A percentile compares a stretch with the other conserved stretches of the same genome.
phyloP scores from a whole-genome alignment of 2,329 filamentous ascomycete genomes.

The Beauveria sp. region DNA sequence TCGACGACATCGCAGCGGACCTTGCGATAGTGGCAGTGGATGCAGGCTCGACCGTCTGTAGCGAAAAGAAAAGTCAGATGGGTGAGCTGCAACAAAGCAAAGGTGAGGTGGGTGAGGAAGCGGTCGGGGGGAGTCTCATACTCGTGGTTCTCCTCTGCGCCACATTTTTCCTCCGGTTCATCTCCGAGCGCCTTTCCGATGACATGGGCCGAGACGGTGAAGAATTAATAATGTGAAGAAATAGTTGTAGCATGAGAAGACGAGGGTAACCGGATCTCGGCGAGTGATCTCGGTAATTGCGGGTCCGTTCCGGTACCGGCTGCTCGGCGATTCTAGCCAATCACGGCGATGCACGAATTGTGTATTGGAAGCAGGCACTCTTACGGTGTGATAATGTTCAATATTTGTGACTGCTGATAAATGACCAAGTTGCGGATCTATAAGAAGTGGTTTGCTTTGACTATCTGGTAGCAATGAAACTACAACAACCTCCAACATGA shows the following conservation, averaged over 20 bases:
- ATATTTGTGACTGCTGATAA: neutral
- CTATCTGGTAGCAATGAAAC: neutral
- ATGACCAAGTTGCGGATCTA: neutral
- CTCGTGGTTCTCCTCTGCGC: neutral
- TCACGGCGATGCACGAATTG: neutral
- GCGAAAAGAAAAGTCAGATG: neutral
- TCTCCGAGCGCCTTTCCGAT: neutral
- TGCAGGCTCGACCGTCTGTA: slow-evolving; percentile 33
- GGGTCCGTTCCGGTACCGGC: neutral
- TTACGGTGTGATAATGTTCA: neutral
- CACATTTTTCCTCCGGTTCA: neutral
- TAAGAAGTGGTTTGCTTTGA: neutral
- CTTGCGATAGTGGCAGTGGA: slow-evolving; percentile 42
- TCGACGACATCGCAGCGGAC: slow-evolving; percentile 42
- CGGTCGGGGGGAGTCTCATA: neutral
- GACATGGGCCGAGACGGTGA: neutral
- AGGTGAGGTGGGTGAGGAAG: neutral
- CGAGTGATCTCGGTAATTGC: neutral
- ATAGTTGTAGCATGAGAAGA: neutral
- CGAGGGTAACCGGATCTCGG: neutral
- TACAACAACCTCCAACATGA: neutral
- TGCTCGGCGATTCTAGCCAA: slow-evolving; percentile 11
- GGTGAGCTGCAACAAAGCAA: neutral
- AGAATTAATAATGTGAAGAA: neutral
- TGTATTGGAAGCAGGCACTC: neutral